Evolutionary conservation across 768 basidiomycete genomes (phyloP).

Genomic region (Lactifluus hygrophoroides): DNA sequence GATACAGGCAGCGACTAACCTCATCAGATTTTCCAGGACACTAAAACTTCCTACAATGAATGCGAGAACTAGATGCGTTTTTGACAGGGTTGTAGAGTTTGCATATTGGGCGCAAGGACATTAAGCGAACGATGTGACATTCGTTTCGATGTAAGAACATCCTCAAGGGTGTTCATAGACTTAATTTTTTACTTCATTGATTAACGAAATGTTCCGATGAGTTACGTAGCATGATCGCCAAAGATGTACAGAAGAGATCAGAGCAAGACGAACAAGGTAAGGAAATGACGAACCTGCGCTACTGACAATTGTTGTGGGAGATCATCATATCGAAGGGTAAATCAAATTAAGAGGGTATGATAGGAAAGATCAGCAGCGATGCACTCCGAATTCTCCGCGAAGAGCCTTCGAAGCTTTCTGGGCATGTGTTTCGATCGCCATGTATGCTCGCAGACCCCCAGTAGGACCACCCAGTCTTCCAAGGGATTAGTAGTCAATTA

Average conservation of each 20-base stretch:
- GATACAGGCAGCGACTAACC: conserved; percentile 31
- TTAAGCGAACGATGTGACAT: conserved; percentile 72
- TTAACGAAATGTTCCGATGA: conserved; percentile 61
- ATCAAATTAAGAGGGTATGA: background rate
- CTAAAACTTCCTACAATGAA: conserved; percentile 76
- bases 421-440: conserved; percentile 58
- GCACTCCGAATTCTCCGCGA: conserved; percentile 75
- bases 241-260: conserved; percentile 36
- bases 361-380: background rate
- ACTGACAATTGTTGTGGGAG: conserved; percentile 19
- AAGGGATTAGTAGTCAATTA: conserved; percentile 69
- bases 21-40: conserved; percentile 73
- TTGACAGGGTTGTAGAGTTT: conserved; percentile 33
- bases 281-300: conserved; percentile 15
- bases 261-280: background rate
- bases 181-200: conserved; percentile 65
- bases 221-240: conserved; percentile 88
- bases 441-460: conserved; percentile 81
- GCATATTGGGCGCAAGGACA: conserved; percentile 71
- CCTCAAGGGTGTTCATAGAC: conserved; percentile 72
- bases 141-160: conserved; percentile 49
- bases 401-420: conserved; percentile 81
- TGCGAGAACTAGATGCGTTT: conserved; percentile 45
- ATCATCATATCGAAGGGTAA: conserved; percentile 16
- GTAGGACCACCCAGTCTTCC: conserved; percentile 73